Evolutionary conservation across 164 flowering plant genomes (phyloP), one percentile per base, ranked within the genome.

Genomic region (Warburgia ugandensis): DNA sequence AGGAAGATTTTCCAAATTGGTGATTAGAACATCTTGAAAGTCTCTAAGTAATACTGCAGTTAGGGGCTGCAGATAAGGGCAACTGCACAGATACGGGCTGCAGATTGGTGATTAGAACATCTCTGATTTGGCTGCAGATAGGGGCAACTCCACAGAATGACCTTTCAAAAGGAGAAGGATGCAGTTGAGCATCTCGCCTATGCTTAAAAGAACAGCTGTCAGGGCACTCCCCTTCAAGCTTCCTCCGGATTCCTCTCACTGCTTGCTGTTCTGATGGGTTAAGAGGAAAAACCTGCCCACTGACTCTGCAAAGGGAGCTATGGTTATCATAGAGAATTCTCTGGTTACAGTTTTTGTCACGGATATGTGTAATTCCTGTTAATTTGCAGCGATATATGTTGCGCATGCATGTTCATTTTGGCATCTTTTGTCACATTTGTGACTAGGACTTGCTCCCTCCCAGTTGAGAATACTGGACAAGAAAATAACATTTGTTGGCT

Each of bases 271-370:
- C 97, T 21, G 62, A 66, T 21, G 67, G 72, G 5, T 94, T 59
- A 61, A 90, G 80, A 55, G 91, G 95, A 61, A 90, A 86, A 56
- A 86, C 53, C 63, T 80, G 75, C 23, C 88, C 68, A 39, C 95
- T 90, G 49, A 78, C 95, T 62, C 88, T 74, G 81, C 97, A 86
- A 57, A 90, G 84, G 31, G 94, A 90, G 75, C 74, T 77, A 64
- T 77, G 85, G 69, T 90, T 90, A 68, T 86, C 97, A 67, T 84
- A 86, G 56, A 90, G 37, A 59, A 90, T 86, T 67, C 89, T 71
- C 89, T 86, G 97, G 80, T 90, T 68, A 82, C 97, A 90, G 60
- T 90, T 90, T 74, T 90, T 84, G 80, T 90, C 97, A 79, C 97
- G 86, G 54, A 90, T 80, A 69, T 90, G 95, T 13, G 97, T 86